A percentile compares a stretch with the other conserved stretches of the same genome.
phyloP scores from a whole-genome alignment of 768 basidiomycete species.

The Leccinum incarnatum region DNA sequence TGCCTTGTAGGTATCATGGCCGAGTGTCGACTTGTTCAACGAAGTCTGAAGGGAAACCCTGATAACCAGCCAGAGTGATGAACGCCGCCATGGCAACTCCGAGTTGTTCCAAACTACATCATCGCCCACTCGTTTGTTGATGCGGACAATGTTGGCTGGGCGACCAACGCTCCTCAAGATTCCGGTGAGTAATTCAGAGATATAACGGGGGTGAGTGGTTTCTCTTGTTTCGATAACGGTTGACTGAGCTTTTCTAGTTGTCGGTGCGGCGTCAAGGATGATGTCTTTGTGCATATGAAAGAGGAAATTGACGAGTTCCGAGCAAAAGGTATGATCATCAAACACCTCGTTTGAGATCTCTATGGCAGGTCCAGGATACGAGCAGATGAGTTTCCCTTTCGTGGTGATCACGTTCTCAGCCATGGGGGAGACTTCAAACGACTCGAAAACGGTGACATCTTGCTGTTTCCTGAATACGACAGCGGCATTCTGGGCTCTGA shows the following conservation, averaged over 20 bases:
- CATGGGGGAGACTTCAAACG: slow-evolving; percentile 42
- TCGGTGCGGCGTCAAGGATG: slow-evolving; percentile 32
- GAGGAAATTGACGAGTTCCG: slow-evolving; percentile 38
- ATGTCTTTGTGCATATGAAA: slow-evolving; percentile 28
- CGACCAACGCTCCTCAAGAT: slow-evolving; percentile 40
- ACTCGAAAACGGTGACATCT: slow-evolving; percentile 26
- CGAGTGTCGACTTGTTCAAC: slow-evolving; percentile 16
- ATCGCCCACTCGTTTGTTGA: slow-evolving; percentile 44
- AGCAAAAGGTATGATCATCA: slow-evolving; percentile 22
- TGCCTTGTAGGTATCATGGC: slow-evolving; percentile 24
- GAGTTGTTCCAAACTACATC: slow-evolving; percentile 12
- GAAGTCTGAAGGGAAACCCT: slow-evolving; percentile 43
- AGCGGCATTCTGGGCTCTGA: neutral
- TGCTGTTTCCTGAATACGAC: neutral
- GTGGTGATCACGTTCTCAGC: slow-evolving; percentile 7
- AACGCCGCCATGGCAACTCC: slow-evolving; percentile 44
- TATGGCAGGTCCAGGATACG: neutral
- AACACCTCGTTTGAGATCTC: neutral
- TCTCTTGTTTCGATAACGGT: neutral
- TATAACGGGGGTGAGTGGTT: neutral
- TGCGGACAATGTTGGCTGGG: slow-evolving; percentile 17
- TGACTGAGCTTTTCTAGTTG: neutral
- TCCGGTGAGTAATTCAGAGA: slow-evolving; percentile 37
- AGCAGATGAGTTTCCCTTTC: neutral
- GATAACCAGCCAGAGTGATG: slow-evolving; percentile 46